Percentiles rank a stretch among this genome's conserved stretches.
phyloP scores from a whole-genome alignment of 257 asterid genomes.

The Capsicum rhomboideum region DNA sequence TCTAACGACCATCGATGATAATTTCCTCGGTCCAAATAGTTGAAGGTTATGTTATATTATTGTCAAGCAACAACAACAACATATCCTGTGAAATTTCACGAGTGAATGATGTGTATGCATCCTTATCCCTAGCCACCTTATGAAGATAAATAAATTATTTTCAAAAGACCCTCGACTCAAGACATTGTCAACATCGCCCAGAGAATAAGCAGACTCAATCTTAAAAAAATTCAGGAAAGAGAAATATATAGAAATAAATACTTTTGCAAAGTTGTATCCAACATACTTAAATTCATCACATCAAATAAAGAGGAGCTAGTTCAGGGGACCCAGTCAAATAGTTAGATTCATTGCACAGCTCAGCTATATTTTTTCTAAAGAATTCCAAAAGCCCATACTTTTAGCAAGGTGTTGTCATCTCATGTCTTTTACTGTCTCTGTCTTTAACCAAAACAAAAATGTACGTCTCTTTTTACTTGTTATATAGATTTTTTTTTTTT shows the following conservation, averaged over 20 bases:
- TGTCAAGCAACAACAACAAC: too few relatives aligned
- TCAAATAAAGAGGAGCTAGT: background rate
- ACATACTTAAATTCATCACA: background rate
- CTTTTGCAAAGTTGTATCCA: too few relatives aligned
- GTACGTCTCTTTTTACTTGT: too few relatives aligned
- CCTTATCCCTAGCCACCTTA: too few relatives aligned
- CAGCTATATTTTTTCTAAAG: too few relatives aligned
- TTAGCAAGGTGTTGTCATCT: background rate
- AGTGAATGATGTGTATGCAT: too few relatives aligned
- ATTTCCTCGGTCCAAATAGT: background rate
- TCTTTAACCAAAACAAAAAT: background rate
- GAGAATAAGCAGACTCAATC: background rate
- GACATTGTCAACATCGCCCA: background rate
- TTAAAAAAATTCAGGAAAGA: background rate
- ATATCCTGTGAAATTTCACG: too few relatives aligned
- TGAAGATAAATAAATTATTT: too few relatives aligned
- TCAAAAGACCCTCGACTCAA: background rate
- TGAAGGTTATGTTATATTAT: too few relatives aligned
- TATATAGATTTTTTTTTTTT: too few relatives aligned
- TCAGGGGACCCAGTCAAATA: background rate
- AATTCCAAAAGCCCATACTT: background rate
- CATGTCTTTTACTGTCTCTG: background rate
- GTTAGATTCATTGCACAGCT: background rate
- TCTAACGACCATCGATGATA: background rate
- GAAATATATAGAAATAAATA: too few relatives aligned